phyloP scores from a whole-genome alignment of 2,329 filamentous ascomycete species.

The Calonectria hongkongensis region DNA sequence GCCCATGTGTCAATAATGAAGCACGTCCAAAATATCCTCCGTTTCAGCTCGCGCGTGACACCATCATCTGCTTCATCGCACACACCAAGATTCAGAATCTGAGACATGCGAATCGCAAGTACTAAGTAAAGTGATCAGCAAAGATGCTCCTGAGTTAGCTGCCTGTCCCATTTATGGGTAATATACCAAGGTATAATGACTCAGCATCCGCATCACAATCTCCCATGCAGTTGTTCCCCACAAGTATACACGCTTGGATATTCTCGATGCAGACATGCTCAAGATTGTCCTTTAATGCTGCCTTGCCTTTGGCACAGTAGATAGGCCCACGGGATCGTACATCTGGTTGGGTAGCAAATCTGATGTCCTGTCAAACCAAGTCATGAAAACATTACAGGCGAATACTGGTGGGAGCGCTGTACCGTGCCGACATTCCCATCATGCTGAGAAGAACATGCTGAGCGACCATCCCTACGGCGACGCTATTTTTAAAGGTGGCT shows the following conservation, averaged over 20 bases:
- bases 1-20: slow-evolving; percentile 61
- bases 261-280: slow-evolving; percentile 59
- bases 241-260: slow-evolving; percentile 58
- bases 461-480: slow-evolving; percentile 26
- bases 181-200: slow-evolving; percentile 59
- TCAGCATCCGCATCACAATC: slow-evolving; percentile 57
- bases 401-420: not conserved
- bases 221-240: slow-evolving; percentile 57
- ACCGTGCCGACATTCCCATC: slow-evolving; percentile 51
- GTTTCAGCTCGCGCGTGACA: slow-evolving; percentile 55
- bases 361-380: not conserved
- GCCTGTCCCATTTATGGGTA: not conserved
- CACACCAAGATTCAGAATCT: slow-evolving; percentile 55
- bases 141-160: not conserved
- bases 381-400: not conserved
- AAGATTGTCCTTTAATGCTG: slow-evolving; percentile 55
- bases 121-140: slow-evolving; percentile 35
- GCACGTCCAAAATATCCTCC: slow-evolving; percentile 59
- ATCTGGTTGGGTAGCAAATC: slow-evolving; percentile 41
- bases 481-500: slow-evolving; percentile 44
- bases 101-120: slow-evolving; percentile 59
- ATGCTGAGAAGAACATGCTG: slow-evolving; percentile 48
- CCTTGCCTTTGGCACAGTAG: slow-evolving; percentile 45
- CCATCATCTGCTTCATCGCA: slow-evolving; percentile 49
- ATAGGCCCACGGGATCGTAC: slow-evolving; percentile 44